Conservation (phyloP, 257 asterid species). For the Agastache rugosa region DNA sequence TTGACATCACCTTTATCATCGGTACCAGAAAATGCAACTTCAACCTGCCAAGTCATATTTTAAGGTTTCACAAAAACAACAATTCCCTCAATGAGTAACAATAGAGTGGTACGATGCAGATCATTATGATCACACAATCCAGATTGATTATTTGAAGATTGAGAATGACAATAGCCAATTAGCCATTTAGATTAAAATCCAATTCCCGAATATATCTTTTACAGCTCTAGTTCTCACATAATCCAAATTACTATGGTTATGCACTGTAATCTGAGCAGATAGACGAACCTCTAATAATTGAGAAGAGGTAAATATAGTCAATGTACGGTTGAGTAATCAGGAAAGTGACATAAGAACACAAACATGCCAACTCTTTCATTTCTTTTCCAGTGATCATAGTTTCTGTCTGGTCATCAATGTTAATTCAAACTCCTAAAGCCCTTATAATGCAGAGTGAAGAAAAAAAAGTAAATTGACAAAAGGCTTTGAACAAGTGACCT, state of each 20-base stretch:
- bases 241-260: slow-evolving; percentile 25
- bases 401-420: neutral
- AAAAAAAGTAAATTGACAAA: slow-evolving; percentile 19
- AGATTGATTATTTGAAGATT: slow-evolving; percentile 8
- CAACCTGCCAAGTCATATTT: slow-evolving; percentile 65
- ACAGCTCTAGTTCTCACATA: slow-evolving; percentile 24
- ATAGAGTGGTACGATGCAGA: neutral
- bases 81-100: slow-evolving; percentile 17
- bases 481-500: slow-evolving; percentile 51
- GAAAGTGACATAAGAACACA: slow-evolving; percentile 1
- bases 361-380: neutral
- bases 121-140: neutral
- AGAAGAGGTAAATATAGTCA: neutral
- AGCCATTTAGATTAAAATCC: slow-evolving; percentile 20
- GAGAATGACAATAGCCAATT: neutral
- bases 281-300: slow-evolving; percentile 22
- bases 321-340: slow-evolving; percentile 4
- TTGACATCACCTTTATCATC: slow-evolving; percentile 78
- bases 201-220: slow-evolving; percentile 20
- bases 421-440: neutral
- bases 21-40: slow-evolving; percentile 84
- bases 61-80: slow-evolving; percentile 28
- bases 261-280: slow-evolving; percentile 1
- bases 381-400: slow-evolving; percentile 1
- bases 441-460: neutral